These are phyloP conservation scores for Rhizopogon rudus DNA, from an alignment of 768 basidiomycete species.

Conservation along the genomic window DNA sequence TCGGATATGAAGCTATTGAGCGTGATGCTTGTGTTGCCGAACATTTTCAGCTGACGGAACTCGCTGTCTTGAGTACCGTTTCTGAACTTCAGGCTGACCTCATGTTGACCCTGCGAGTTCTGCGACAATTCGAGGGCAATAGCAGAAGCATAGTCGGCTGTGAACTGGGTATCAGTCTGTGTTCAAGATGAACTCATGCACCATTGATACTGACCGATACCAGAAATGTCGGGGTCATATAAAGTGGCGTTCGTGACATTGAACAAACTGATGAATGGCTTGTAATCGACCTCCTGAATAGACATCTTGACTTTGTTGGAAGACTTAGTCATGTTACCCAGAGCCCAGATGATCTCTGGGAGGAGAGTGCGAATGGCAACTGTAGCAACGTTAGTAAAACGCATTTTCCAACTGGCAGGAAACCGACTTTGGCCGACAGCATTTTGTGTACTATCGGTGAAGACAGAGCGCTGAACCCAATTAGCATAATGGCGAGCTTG, in stretches of 20 bases:
- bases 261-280: slow-evolving; percentile 81
- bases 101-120: slow-evolving; percentile 58
- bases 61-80: slow-evolving; percentile 53
- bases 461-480: slow-evolving; percentile 67
- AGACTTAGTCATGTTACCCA: slow-evolving; percentile 70
- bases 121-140: slow-evolving; percentile 64
- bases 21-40: slow-evolving; percentile 30
- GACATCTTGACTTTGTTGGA: slow-evolving; percentile 69
- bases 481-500: slow-evolving; percentile 66
- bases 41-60: slow-evolving; percentile 61
- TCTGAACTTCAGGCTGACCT: slow-evolving; percentile 73
- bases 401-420: neutral
- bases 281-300: slow-evolving; percentile 71
- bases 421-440: slow-evolving; percentile 70
- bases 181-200: neutral
- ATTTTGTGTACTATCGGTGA: slow-evolving; percentile 49
- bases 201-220: slow-evolving; percentile 47
- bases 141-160: slow-evolving; percentile 65
- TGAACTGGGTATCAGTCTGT: neutral
- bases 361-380: slow-evolving; percentile 73
- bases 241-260: slow-evolving; percentile 56
- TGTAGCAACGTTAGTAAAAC: slow-evolving; percentile 20
- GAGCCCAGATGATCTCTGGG: slow-evolving; percentile 57
- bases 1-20: neutral
- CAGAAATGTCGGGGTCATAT: slow-evolving; percentile 49